Evolutionary conservation across 129 eudicot species (phyloP).

Genomic region (Erigeron canadensis): DNA sequence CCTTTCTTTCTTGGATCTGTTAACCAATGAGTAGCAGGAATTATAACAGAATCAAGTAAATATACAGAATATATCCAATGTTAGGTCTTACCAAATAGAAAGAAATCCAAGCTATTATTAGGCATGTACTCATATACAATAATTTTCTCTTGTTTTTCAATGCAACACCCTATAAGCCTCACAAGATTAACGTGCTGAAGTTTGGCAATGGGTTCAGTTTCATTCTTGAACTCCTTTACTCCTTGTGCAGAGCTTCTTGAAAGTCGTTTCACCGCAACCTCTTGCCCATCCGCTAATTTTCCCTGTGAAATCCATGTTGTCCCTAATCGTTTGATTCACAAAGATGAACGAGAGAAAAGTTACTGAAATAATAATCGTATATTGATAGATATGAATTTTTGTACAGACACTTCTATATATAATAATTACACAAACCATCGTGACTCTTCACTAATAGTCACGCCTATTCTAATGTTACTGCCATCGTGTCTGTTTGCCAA

Average conservation of each 20-base stretch:
- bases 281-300: constrained; percentile 29
- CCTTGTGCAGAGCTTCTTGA: constrained; percentile 35
- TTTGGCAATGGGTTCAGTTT: constrained; percentile 29
- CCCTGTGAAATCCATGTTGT: constrained; percentile 24
- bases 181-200: constrained; percentile 39
- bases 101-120: constrained; percentile 34
- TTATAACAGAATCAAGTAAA: background rate
- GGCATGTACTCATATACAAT: constrained; percentile 35
- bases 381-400: too few relatives aligned
- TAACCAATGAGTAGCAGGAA: background rate
- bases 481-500: too few relatives aligned
- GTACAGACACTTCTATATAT: too few relatives aligned
- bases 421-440: too few relatives aligned
- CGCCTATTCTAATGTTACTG: too few relatives aligned
- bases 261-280: constrained; percentile 31
- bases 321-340: too few relatives aligned
- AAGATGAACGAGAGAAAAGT: too few relatives aligned
- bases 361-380: too few relatives aligned
- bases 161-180: constrained; percentile 30
- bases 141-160: constrained; percentile 30
- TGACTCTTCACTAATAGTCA: too few relatives aligned
- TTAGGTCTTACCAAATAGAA: constrained; percentile 32
- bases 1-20: constrained; percentile 24
- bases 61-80: background rate
- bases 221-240: constrained; percentile 29